These are phyloP conservation scores for Apophysomyces trapeziformis DNA, from an alignment of 371 early-diverging fungal species.

Conservation along the genomic window DNA sequence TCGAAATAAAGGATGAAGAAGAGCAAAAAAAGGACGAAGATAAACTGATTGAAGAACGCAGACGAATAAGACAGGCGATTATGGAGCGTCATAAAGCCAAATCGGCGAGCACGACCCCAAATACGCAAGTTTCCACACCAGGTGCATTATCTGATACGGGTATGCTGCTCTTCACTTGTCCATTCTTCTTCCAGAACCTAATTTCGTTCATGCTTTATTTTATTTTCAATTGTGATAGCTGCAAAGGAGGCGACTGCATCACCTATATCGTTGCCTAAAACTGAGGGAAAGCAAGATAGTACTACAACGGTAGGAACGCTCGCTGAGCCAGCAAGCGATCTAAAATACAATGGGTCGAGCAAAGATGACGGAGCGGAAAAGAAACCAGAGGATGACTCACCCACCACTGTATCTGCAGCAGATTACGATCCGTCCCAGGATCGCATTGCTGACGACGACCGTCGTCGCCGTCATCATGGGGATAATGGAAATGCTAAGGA, in stretches of 20 bases:
- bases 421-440: slow-evolving; percentile 75
- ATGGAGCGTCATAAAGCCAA: slow-evolving; percentile 62
- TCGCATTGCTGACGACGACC: slow-evolving; percentile 47
- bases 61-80: slow-evolving; percentile 72
- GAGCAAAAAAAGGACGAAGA: slow-evolving; percentile 65
- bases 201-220: not conserved
- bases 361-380: slow-evolving; percentile 16
- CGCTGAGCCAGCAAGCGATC: slow-evolving; percentile 6
- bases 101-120: slow-evolving; percentile 23
- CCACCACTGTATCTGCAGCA: slow-evolving; percentile 64
- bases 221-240: not conserved
- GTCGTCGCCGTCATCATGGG: slow-evolving; percentile 19
- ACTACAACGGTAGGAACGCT: slow-evolving; percentile 25
- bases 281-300: slow-evolving; percentile 12
- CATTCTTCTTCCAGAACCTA: not conserved
- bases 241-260: not conserved
- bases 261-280: not conserved
- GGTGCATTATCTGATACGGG: slow-evolving; percentile 7
- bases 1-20: slow-evolving; percentile 57
- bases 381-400: slow-evolving; percentile 44
- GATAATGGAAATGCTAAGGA: slow-evolving; percentile 43
- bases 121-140: slow-evolving; percentile 9
- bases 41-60: slow-evolving; percentile 77
- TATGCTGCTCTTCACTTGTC: not conserved
- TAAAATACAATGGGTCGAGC: slow-evolving; percentile 4